Evolutionary conservation across 1,139 yeast genomes (phyloP), one percentile per base, ranked within the genome.

Genomic region (Hansenula lynferdii): DNA sequence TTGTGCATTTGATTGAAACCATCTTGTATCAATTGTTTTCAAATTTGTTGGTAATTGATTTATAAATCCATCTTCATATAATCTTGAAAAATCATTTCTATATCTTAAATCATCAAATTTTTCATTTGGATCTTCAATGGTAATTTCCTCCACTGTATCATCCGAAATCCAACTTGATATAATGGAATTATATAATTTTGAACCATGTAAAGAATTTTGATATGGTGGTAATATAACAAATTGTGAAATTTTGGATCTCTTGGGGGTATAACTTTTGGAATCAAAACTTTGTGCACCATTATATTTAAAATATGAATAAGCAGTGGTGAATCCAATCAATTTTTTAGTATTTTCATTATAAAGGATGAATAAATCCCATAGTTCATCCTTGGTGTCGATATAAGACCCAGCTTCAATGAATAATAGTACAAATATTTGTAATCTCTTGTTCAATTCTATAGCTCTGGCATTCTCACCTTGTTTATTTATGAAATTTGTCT

Each of bases 51-150:
- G 56, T n/a, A 50, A 31, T 11, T 48, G 28, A 1, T 47, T 43
- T 46, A 70, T 48, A 47, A 60, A 35, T 35, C 67, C 57, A 20
- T 48, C 40, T 34, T 51, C 45, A 44, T 59, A 48, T 30, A 89
- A 62, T 47, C 85, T 64, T 34, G 66, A 62, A 48, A 92, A 67
- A 56, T 92, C 98, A 43, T 81, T 73, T 25, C 92, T 67, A 58
- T 92, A 97, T 45, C 98, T 72, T 51, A 94, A 65, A 56, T 86
- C 95, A 56, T 92, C 98, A 62, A 92, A 92, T 31, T 80, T 78
- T 58, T 90, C 97, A 55, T 85, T 86, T 3, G 98, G 98, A 57
- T 94, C 98, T 58, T 92, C 98, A 9, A 94, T 90, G 0, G 92
- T 89, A 30, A 92, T 72, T 53, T 90, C 96, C 28, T 67, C 62